phyloP scores from a whole-genome alignment of 176 grass and related monocot species.

The Musa schizocarpa region DNA sequence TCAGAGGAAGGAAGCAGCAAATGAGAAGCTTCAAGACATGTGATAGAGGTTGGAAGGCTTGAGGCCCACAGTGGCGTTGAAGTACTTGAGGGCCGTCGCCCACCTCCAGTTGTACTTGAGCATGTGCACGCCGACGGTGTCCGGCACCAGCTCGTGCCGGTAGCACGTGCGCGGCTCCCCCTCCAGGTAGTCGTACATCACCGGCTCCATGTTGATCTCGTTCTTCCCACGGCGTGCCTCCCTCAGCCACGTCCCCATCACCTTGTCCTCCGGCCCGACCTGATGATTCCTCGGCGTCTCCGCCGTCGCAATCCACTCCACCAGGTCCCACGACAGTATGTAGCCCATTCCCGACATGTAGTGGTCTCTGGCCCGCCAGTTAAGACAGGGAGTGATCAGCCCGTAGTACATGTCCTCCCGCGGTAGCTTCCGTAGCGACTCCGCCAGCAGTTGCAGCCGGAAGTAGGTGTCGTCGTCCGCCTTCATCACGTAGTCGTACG shows the following conservation, averaged over 20 bases:
- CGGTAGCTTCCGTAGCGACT: slow-evolving; percentile 17
- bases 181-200: slow-evolving; percentile 50
- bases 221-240: slow-evolving; percentile 10
- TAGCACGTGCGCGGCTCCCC: not conserved
- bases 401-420: not conserved
- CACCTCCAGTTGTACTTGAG: slow-evolving; percentile 37
- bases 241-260: slow-evolving; percentile 33
- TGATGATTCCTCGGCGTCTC: slow-evolving; percentile 12
- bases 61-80: slow-evolving; percentile 37
- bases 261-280: slow-evolving; percentile 34
- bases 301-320: slow-evolving; percentile 48
- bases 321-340: slow-evolving; percentile 32
- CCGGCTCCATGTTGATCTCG: slow-evolving; percentile 26
- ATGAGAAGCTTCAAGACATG: not conserved
- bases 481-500: slow-evolving; percentile 33
- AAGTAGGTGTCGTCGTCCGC: slow-evolving; percentile 57
- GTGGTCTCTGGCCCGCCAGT: not conserved
- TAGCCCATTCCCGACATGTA: slow-evolving; percentile 53
- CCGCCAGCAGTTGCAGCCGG: slow-evolving; percentile 26
- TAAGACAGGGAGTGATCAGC: not conserved
- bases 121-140: slow-evolving; percentile 51
- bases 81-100: slow-evolving; percentile 38
- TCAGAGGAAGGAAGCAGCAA: not conserved
- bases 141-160: slow-evolving; percentile 35
- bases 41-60: slow-evolving; percentile 36